Conservation (phyloP, 495 filamentous ascomycete genomes). For the Neurospora sp. region DNA sequence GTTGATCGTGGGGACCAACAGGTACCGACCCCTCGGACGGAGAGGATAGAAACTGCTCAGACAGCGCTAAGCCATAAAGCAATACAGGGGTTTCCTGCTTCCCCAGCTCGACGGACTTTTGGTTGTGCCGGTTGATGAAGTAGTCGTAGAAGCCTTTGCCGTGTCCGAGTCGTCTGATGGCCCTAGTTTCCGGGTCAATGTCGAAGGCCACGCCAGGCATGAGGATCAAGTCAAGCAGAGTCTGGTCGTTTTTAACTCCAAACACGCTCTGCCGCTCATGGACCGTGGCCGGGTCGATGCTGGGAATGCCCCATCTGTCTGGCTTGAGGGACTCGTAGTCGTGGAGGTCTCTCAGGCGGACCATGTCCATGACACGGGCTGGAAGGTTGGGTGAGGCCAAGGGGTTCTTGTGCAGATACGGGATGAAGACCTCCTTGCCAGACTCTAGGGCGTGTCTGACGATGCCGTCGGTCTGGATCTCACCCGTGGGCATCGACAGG, state of each 20-base stretch:
- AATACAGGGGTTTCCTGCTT: constrained; percentile 36
- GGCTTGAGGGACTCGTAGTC: constrained; percentile 68
- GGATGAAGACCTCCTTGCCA: constrained; percentile 83
- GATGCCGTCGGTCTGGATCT: constrained; percentile 71
- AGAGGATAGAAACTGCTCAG: constrained; percentile 68
- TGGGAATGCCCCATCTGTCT: constrained; percentile 91
- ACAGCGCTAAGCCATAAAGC: constrained; percentile 76
- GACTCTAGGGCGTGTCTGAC: constrained; percentile 66
- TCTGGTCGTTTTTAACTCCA: constrained; percentile 31
- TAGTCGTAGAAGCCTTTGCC: constrained; percentile 96
- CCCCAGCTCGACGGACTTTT: constrained; percentile 29
- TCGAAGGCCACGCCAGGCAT: constrained; percentile 96
- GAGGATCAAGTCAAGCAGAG: constrained; percentile 66
- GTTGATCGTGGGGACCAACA: constrained; percentile 35
- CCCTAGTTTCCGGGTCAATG: constrained; percentile 30
- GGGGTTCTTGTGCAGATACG: constrained; percentile 64
- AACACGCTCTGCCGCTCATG: constrained; percentile 57
- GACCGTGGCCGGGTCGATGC: constrained; percentile 52
- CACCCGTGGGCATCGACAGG: constrained; percentile 80
- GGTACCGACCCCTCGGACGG: constrained; percentile 28
- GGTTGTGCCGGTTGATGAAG: constrained; percentile 66
- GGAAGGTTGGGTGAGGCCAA: constrained; percentile 33
- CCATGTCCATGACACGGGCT: constrained; percentile 82
- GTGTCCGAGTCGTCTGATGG: constrained; percentile 72
- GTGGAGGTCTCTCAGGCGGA: constrained; percentile 55